Base-by-base conservation (phyloP, 805 yeast species). In the Metschnikowia continentalis region DNA sequence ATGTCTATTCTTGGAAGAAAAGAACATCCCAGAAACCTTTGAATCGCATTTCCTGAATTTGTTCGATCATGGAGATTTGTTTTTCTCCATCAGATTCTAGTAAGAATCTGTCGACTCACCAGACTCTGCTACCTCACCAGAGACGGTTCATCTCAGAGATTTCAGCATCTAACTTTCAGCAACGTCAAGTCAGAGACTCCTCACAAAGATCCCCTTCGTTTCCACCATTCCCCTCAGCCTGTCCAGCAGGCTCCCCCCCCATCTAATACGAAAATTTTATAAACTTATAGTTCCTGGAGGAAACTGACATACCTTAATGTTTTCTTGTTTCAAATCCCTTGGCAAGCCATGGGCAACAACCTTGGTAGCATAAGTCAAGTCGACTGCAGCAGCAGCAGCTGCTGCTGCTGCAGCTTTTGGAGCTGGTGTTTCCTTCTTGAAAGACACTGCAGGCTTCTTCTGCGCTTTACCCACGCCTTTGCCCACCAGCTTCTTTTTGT, bases 341-440 rank as follows among this genome's bases (percentile, higher is more conserved):
- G 97, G 80, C 72, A 88, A 77, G 63, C 88, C 88, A 64, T 88
- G 83, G 51, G 90, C 94, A 64, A 88, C 83, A 51, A 90, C 95
- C 69, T 88, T 91, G 55, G 86, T 83, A 52, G 95, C 88, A 56
- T 78, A 77, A 41, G 81, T 69, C 51, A 72, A 69, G 62, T 80
- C 82, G 62, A 72, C 56, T 53, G 62, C 62, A 6, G 62, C 55
- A 23, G 56, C 57, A 14, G 23, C 22, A 20, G 22, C 17, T 1
- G 20, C 17, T 1, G 20, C 26, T 6, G 63, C 60, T 20, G 63
- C 60, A 30, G 56, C 56, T 61, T 55, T 69, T 69, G 58, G 66
- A 63, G 37, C 74, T 54, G 49, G 69, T 61, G 48, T 50, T 52
- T 63, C 58, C 54, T 66, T 69, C 52, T 67, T 68, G 58, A 58